Percentiles rank a stretch among this genome's conserved stretches.
Evolutionary conservation across 2,329 filamentous ascomycete genomes (phyloP).

Genomic region (Sarocladium brachiariae): DNA sequence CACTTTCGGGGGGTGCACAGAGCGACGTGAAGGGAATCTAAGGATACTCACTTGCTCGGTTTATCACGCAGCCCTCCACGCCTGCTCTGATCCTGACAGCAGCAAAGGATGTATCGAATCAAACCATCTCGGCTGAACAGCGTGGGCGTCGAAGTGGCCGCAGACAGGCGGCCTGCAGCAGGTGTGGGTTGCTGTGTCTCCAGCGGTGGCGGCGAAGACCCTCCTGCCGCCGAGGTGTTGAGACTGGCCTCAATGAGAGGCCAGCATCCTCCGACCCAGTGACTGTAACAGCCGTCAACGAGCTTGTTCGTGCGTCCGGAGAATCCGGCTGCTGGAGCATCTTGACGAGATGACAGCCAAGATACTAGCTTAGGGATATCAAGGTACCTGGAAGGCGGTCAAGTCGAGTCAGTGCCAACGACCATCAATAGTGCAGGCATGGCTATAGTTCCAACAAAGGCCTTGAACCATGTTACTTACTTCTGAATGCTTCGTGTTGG

Average conservation of each 20-base stretch:
- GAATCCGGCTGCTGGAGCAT: constrained; percentile 86
- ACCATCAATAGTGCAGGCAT: constrained; percentile 30
- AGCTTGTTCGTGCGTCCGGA: constrained; percentile 95
- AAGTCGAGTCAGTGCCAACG: constrained; percentile 5
- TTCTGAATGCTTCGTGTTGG: constrained; percentile 67
- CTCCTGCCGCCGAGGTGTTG: constrained; percentile 34
- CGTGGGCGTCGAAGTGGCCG: constrained; percentile 20
- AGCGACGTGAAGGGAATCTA: neutral
- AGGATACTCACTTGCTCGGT: constrained; percentile 66
- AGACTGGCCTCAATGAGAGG: constrained; percentile 78
- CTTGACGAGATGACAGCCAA: constrained; percentile 87
- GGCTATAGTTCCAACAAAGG: no score
- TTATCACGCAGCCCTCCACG: constrained; percentile 88
- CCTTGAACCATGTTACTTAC: constrained; percentile 38
- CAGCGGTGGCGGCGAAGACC: constrained; percentile 5
- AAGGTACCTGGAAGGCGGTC: constrained; percentile 51
- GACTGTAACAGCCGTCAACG: constrained; percentile 96
- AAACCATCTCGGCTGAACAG: constrained; percentile 80
- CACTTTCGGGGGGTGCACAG: constrained; percentile 8
- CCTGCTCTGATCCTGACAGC: constrained; percentile 67
- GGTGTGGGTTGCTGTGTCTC: constrained; percentile 18
- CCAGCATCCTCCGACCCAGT: constrained; percentile 97
- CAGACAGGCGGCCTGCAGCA: constrained; percentile 10
- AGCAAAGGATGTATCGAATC: constrained; percentile 81
- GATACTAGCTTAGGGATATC: constrained; percentile 69